Conservation (phyloP, 768 basidiomycete genomes). For the Pisolithus albus region DNA sequence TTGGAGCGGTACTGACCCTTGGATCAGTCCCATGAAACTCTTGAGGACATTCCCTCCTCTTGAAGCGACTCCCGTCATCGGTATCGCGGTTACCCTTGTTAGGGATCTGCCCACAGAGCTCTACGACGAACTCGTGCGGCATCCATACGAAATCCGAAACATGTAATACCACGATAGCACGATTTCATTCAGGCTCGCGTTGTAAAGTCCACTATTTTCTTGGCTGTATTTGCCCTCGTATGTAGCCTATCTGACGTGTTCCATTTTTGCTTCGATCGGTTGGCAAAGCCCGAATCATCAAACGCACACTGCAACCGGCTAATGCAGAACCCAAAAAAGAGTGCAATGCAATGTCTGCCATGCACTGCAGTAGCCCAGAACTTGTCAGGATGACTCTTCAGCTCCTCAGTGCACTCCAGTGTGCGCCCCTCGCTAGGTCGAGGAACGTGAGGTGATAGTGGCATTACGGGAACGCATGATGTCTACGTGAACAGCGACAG, state of each 20-base stretch:
- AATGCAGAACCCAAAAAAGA: too few species aligned
- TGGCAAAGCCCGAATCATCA: too few species aligned
- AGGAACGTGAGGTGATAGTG: too few species aligned
- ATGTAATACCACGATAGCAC: neutral
- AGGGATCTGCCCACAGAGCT: slow-evolving; percentile 82
- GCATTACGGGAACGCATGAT: too few species aligned
- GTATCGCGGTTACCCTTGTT: slow-evolving; percentile 90
- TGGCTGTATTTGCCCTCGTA: slow-evolving; percentile 3
- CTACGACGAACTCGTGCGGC: slow-evolving; percentile 83
- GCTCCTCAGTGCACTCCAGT: too few species aligned
- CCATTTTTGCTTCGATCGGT: too few species aligned
- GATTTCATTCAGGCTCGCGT: slow-evolving; percentile 4
- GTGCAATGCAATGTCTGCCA: too few species aligned
- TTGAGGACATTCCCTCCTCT: slow-evolving; percentile 91
- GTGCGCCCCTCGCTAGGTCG: too few species aligned
- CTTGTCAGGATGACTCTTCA: too few species aligned
- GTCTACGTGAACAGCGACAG: too few species aligned
- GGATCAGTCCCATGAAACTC: slow-evolving; percentile 81
- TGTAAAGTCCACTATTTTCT: slow-evolving; percentile 5
- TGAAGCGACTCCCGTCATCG: slow-evolving; percentile 80
- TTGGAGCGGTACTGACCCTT: slow-evolving; percentile 1
- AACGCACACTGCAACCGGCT: too few species aligned
- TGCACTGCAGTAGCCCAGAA: too few species aligned
- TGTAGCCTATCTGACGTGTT: slow-evolving; percentile 20
- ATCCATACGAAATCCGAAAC: slow-evolving; percentile 60